These are phyloP conservation scores for Mortierella sp. DNA, from an alignment of 371 early-diverging fungal species.

Conservation along the genomic window DNA sequence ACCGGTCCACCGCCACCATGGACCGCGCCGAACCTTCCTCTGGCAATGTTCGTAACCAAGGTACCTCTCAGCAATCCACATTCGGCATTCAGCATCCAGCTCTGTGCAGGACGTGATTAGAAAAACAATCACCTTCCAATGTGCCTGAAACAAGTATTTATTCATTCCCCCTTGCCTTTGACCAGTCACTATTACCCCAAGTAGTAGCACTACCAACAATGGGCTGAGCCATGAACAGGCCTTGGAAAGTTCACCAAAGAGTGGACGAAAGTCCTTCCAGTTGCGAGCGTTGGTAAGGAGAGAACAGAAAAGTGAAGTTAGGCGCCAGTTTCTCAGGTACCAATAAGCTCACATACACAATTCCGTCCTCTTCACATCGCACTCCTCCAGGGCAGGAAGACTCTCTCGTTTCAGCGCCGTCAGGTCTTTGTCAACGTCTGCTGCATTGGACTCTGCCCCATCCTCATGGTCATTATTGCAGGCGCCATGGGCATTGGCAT, in stretches of 20 bases:
- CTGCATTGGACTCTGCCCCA: slow-evolving; percentile 72
- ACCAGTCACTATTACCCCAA: slow-evolving; percentile 12
- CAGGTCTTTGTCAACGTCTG: slow-evolving; percentile 79
- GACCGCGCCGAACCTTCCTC: neutral
- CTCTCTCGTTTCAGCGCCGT: slow-evolving; percentile 74
- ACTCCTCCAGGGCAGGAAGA: slow-evolving; percentile 61
- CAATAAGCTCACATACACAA: too few relatives aligned
- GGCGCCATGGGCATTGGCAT: slow-evolving; percentile 60
- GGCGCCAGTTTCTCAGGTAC: too few relatives aligned
- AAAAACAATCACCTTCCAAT: too few relatives aligned
- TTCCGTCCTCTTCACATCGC: neutral
- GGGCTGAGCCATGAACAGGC: slow-evolving; percentile 5
- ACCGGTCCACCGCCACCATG: neutral
- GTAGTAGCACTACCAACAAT: slow-evolving; percentile 10
- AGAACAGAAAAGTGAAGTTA: too few relatives aligned
- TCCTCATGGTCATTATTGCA: slow-evolving; percentile 68
- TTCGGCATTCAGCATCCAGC: neutral
- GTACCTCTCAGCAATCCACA: neutral
- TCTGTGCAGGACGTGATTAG: too few relatives aligned
- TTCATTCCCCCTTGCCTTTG: neutral
- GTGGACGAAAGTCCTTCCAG: slow-evolving; percentile 54
- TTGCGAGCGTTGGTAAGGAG: slow-evolving; percentile 56
- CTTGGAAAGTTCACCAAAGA: slow-evolving; percentile 30
- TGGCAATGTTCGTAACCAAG: neutral
- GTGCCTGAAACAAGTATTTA: too few relatives aligned